Base-by-base conservation (phyloP, 2,329 filamentous ascomycete species). In the Phialophora tarda region DNA sequence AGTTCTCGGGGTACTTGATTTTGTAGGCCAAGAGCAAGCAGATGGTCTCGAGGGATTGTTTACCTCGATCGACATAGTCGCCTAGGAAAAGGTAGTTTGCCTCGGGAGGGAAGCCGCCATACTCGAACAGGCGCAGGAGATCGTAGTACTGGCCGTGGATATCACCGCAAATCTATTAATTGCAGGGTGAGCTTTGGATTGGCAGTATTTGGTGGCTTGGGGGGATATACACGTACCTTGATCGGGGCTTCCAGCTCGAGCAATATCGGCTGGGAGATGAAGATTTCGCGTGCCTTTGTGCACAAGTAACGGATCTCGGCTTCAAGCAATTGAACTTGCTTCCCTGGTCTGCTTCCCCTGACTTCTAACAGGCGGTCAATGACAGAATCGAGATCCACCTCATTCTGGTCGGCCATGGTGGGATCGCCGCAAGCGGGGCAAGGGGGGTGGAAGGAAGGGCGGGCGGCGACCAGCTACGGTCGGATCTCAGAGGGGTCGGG, bases 111-210 rank as follows among this genome's bases (percentile, higher is more conserved):
- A 99, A 98, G 71, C 95, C 95, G 74, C 95, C 94, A 78, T 97
- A 97, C 82, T 99, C 95, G 81, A 99, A 99, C 69, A 99, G 86
- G 77, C 95, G 92, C 73, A 99, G 86, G 69, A 99, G 87, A 80
- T 99, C 95, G 81, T 97, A 97, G 84, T 99, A 99, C 84, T 99
- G 95, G 73, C 95, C 95, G 81, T 98, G 95, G 74, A 99, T 98
- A 82, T 98, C 95, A 82, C 95, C 95, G 81, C 94, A 98, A 78
- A 99, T 99, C 95, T 99, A 77, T 11, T 30, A 48, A 28, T 58
- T 10, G 57, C n/a, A 21, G 32, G 5, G 55, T 65, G 34, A 66
- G 62, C 63, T 5, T 24, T 26, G 6, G n/a, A 12, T 26, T 14
- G n/a, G 3, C 34, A n/a, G 41, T 17, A 34, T 24, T 47, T 59